Evolutionary conservation across 2,329 filamentous ascomycete genomes (phyloP).

Genomic region (Sphaceloma murrayae): DNA sequence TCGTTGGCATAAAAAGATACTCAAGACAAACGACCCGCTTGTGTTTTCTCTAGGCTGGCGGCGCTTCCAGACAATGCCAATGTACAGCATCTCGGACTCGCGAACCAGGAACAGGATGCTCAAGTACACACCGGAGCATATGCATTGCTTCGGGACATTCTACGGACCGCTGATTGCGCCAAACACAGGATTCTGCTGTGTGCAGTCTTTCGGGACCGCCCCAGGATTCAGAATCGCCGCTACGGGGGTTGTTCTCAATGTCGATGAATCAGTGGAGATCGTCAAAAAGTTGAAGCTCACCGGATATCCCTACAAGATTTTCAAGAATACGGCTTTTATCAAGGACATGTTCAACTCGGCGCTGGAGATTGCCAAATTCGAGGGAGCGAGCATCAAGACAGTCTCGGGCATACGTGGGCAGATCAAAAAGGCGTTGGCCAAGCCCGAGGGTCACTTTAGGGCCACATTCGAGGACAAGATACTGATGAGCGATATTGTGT

Average conservation of each 20-base stretch:
- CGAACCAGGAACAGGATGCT: constrained; percentile 93
- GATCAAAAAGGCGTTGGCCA: constrained; percentile 89
- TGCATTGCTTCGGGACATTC: constrained; percentile 96
- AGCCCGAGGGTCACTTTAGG: constrained; percentile 90
- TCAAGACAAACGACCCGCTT: constrained; percentile 95
- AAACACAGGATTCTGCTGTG: constrained; percentile 90
- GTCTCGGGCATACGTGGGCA: constrained; percentile 92
- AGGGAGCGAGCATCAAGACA: constrained; percentile 89
- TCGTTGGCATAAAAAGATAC: constrained; percentile 97
- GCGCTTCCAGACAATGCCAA: constrained; percentile 81
- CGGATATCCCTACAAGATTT: constrained; percentile 90
- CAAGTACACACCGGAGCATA: constrained; percentile 98
- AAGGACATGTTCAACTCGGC: constrained; percentile 95
- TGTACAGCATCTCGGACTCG: constrained; percentile 92
- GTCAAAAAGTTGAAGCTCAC: constrained; percentile 99
- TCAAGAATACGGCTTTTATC: constrained; percentile 98
- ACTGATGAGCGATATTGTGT: constrained; percentile 90
- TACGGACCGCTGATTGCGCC: constrained; percentile 92
- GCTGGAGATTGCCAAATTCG: constrained; percentile 95
- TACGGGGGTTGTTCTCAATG: constrained; percentile 83
- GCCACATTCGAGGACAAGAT: constrained; percentile 99
- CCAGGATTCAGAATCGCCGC: constrained; percentile 91
- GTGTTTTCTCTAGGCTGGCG: constrained; percentile 97
- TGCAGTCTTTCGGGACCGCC: constrained; percentile 76
- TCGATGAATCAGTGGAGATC: constrained; percentile 93